phyloP scores from a whole-genome alignment of 495 filamentous ascomycete species.

The Penicillium herquei region DNA sequence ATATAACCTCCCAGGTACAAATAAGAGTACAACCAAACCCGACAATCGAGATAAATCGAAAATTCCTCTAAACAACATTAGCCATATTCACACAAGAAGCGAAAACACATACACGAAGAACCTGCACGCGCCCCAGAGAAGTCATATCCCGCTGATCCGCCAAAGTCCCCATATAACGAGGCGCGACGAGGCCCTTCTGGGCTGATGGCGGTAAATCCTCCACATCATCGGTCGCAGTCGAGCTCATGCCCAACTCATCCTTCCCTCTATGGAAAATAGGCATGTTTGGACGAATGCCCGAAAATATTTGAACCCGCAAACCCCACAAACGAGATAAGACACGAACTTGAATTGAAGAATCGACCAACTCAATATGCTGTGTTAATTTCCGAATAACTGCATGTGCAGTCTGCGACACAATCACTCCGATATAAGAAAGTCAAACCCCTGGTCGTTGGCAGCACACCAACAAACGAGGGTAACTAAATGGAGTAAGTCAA shows the following conservation, averaged over 20 bases:
- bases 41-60: conserved; percentile 48
- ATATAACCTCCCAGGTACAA: conserved; percentile 46
- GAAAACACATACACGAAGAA: conserved; percentile 36
- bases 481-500: conserved; percentile 20
- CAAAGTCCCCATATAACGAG: conserved; percentile 41
- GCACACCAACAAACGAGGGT: background rate
- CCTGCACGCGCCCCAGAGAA: conserved; percentile 42
- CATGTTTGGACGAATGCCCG: conserved; percentile 7
- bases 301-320: background rate
- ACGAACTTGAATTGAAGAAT: background rate
- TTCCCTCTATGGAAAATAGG: conserved; percentile 4
- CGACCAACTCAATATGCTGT: background rate
- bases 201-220: conserved; percentile 25
- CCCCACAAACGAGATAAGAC: background rate
- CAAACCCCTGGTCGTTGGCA: background rate
- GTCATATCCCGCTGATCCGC: conserved; percentile 43
- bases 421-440: conserved; percentile 1
- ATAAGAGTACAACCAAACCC: conserved; percentile 48
- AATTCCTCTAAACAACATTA: conserved; percentile 42
- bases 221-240: conserved; percentile 15
- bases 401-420: conserved; percentile 2
- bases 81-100: background rate
- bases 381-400: background rate
- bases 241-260: conserved; percentile 14
- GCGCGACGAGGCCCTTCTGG: conserved; percentile 31